Evolutionary conservation across 2,329 filamentous ascomycete genomes (phyloP), one percentile per base, ranked within the genome.

Genomic region (Pseudogymnoascus sp.): DNA sequence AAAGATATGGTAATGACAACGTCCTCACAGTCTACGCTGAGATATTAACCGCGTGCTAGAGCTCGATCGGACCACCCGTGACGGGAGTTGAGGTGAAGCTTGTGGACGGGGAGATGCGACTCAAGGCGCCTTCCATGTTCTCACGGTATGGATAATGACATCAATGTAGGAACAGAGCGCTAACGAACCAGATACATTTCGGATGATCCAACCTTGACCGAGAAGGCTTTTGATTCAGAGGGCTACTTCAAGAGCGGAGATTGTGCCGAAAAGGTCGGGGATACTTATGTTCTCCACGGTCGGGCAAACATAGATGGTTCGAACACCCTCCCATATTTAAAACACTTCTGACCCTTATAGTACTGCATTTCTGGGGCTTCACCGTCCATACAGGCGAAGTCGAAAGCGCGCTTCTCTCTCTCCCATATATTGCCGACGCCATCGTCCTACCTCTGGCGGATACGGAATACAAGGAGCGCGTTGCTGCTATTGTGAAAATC

Each of bases 241-340:
- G 67, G 67, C n/a, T 69, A 61, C 42, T 69, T 67, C 61, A 67
- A 64, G 65, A 69, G 62, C n/a, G 67, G 67, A n/a, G 67, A 69
- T 8, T 65, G 65, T 63, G 67, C 62, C n/a, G 61, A 65, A 47
- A 65, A 64, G 38, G 10, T 66, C 21, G 67, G 67, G 37, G 65
- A 66, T 42, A 59, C 65, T 50, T 67, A 67, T 59, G 50, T 60
- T 25, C 65, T 68, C 61, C 44, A 67, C 44, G 67, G 67, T 8
- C 62, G 67, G 42, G 63, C 63, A 61, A 66, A 62, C 37, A 67
- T 67, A 42, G 67, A 68, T 65, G 66, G 67, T 68, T 37, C 59
- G 14, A 31, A 62, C 42, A 11, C 38, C 28, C 28, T 62, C 59
- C 62, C 62, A 5, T 37, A 63, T 38, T 23, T 23, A 62, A 14